Evolutionary conservation across 768 basidiomycete species (phyloP), one percentile per base, ranked within the genome.

Genomic region (Tremella yokohamensis): DNA sequence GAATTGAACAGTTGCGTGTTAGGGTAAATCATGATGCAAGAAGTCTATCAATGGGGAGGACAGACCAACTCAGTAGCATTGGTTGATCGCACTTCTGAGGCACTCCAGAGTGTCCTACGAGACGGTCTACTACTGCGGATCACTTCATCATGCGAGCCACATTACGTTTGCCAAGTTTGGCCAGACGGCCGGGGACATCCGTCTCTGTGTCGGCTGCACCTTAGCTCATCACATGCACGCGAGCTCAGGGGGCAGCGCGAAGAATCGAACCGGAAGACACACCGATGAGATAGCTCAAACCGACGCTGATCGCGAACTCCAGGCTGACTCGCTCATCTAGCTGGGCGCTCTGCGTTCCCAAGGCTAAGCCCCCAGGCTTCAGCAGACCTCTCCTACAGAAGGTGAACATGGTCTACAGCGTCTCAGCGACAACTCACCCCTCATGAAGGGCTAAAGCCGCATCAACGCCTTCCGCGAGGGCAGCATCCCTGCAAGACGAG

Each of bases 251-350:
- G n/a, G n/a, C 29, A 34, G 29, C 29, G 6, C 29, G 11, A 34
- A 11, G 6, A 4, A 11, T 34, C 6, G 29, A 34, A 25, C 37
- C 24, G 12, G n/a, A 7, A 18, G 16, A 40, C 51, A 15, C 9
- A 52, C 51, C n/a, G 34, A 52, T 52, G 26, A 52, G 24, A 52
- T 52, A 52, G 34, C 37, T 52, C 11, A 16, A 4, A 3, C 51
- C 51, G n/a, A 52, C 51, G 19, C 37, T 18, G n/a, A 52, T 16
- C 3, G 51, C 20, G 13, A 22, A 52, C 22, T 22, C 25, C 12
- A 52, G n/a, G 16, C n/a, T 13, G 22, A 52, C 37, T 15, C 51
- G 24, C n/a, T 52, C 34, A 22, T 52, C 51, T 4, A 8, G 51
- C 12, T 15, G 34, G 12, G 24, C 51, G 51, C 51, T 29, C 24